phyloP scores from a whole-genome alignment of 345 rosid species.

The Acer negundo region DNA sequence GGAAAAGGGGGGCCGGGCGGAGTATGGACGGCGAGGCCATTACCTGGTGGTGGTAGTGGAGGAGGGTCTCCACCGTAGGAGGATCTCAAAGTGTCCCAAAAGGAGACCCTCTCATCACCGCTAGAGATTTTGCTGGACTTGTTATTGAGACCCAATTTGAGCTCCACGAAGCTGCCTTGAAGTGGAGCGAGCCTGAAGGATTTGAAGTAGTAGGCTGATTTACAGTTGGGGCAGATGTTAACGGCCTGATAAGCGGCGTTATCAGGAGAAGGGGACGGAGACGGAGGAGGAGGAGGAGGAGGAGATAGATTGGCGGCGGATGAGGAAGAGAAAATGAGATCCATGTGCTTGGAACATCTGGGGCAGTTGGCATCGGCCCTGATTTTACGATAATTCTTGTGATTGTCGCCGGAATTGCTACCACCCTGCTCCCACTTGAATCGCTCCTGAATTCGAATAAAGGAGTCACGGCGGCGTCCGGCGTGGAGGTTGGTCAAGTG shows the following conservation, averaged over 20 bases:
- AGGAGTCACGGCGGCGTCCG: constrained; percentile 49
- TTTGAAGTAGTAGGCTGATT: constrained; percentile 78
- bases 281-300: constrained; percentile 33
- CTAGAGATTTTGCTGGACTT: constrained; percentile 20
- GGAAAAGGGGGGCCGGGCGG: constrained; percentile 81
- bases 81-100: constrained; percentile 76
- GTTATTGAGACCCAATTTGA: constrained; percentile 47
- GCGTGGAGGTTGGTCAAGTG: constrained; percentile 45
- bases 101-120: constrained; percentile 51
- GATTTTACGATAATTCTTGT: constrained; percentile 48
- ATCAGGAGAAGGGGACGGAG: constrained; percentile 35
- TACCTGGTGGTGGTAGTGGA: constrained; percentile 49
- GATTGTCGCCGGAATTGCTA: constrained; percentile 16
- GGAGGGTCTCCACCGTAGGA: constrained; percentile 58
- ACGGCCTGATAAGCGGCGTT: constrained; percentile 43
- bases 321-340: constrained; percentile 64
- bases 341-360: constrained; percentile 84
- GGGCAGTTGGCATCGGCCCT: constrained; percentile 93
- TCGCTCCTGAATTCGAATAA: constrained; percentile 55
- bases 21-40: constrained; percentile 58
- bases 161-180: constrained; percentile 90
- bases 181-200: constrained; percentile 67
- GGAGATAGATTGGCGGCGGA: constrained; percentile 40
- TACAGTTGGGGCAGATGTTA: constrained; percentile 87
- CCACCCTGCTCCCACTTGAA: constrained; percentile 74